Conservation (phyloP, 495 filamentous ascomycete species). For the Letharia columbiana region DNA sequence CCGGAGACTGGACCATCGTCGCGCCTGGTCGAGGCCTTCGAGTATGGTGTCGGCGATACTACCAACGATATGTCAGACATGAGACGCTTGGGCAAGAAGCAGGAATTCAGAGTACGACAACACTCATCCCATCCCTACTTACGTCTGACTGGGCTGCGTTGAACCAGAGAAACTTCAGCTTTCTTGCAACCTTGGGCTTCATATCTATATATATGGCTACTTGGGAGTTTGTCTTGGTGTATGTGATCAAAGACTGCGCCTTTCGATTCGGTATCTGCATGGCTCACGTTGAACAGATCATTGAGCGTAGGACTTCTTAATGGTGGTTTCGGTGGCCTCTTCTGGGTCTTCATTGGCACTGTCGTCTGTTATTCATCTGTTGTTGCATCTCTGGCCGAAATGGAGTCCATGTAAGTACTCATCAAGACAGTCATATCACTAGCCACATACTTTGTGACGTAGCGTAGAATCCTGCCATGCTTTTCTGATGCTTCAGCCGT, state of each 20-base stretch:
- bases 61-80: conserved; percentile 24
- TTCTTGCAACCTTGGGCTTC: conserved; percentile 28
- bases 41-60: neutral
- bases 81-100: conserved; percentile 31
- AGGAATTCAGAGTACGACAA: conserved; percentile 25
- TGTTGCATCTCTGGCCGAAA: conserved; percentile 33
- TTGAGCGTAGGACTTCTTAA: conserved; percentile 14
- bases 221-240: conserved; percentile 16
- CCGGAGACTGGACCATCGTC: neutral
- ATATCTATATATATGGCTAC: conserved; percentile 28
- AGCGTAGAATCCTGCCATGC: too few relatives aligned
- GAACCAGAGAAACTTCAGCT: conserved; percentile 25
- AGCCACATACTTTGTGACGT: neutral
- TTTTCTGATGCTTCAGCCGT: neutral
- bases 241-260: neutral
- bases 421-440: neutral
- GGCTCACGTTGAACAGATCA: neutral
- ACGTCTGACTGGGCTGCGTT: neutral
- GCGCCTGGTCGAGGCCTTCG: conserved; percentile 1
- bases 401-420: conserved; percentile 30
- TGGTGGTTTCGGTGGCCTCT: conserved; percentile 27
- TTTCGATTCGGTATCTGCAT: too few relatives aligned
- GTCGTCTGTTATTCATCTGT: conserved; percentile 32
- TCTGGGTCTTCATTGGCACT: conserved; percentile 36
- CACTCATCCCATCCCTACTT: neutral